Evolutionary conservation across 352 stramenopile genomes (phyloP).

Genomic region (Chrysophaeum taylorii): DNA sequence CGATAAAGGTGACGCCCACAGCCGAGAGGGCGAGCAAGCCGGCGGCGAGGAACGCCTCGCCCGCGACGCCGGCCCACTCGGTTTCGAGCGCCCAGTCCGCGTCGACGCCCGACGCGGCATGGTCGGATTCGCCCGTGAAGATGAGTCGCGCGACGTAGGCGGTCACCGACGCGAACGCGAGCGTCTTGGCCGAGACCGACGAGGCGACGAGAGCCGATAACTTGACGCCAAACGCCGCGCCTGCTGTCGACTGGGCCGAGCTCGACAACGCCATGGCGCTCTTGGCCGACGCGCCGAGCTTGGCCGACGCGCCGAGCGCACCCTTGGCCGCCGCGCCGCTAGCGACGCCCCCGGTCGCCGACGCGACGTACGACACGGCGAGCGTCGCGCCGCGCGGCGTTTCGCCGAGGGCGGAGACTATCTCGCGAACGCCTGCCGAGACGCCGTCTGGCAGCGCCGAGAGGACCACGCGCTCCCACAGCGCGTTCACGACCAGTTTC

Average conservation of each 20-base stretch:
- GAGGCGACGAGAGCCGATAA: background rate
- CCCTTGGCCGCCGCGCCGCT: background rate
- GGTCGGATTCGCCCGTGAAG: background rate
- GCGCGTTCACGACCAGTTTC: background rate
- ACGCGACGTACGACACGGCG: background rate
- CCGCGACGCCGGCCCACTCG: background rate
- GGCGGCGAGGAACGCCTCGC: background rate
- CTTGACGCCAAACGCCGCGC: background rate
- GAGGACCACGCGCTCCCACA: slow-evolving; percentile 1
- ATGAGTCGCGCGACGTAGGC: background rate
- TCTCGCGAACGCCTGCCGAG: background rate
- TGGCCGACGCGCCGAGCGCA: background rate
- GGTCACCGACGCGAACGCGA: background rate
- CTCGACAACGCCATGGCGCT: too few relatives aligned
- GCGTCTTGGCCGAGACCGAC: background rate
- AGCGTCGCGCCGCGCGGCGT: background rate
- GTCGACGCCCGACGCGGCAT: too few relatives aligned
- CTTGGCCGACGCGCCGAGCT: too few relatives aligned
- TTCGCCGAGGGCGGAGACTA: background rate
- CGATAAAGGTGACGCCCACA: background rate
- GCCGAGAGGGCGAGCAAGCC: background rate
- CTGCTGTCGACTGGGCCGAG: too few relatives aligned
- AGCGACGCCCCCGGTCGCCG: background rate
- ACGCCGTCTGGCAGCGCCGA: background rate
- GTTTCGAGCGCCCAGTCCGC: background rate